Conservation (phyloP, 306 rosid species). For the Arachis hypogaea region DNA sequence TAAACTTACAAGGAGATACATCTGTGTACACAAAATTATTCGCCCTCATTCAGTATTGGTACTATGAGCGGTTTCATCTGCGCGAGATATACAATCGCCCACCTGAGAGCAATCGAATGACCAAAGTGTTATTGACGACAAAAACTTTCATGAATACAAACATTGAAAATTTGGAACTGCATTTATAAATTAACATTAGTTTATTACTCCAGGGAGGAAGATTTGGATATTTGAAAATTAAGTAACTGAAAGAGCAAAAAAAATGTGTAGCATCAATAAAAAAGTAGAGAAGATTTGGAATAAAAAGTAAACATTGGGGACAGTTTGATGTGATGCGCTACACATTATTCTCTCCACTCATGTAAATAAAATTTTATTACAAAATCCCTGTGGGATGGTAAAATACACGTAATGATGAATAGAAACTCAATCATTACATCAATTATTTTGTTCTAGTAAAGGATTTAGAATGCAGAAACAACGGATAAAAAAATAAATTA, state of each 20-base stretch:
- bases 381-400: not conserved
- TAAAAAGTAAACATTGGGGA: not conserved
- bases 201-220: not conserved
- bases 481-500: not conserved
- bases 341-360: not conserved
- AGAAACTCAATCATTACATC: constrained; percentile 2
- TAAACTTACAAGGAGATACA: constrained; percentile 38
- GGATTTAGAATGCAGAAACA: constrained; percentile 12
- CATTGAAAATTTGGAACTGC: not conserved
- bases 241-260: not conserved
- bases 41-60: constrained; percentile 82
- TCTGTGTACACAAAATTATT: constrained; percentile 46
- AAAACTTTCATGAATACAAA: not conserved
- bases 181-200: not conserved
- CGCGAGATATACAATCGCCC: constrained; percentile 97
- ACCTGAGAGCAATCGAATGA: constrained; percentile 56
- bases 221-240: constrained; percentile 11
- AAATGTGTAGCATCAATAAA: not conserved
- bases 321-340: not conserved
- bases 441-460: not conserved
- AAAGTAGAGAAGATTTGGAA: not conserved
- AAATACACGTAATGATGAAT: constrained; percentile 23
- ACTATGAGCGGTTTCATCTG: constrained; percentile 99
- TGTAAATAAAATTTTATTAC: constrained; percentile 6
- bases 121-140: not conserved